A percentile compares a stretch with the other conserved stretches of the same genome.
phyloP scores from a whole-genome alignment of 805 yeast genomes.

The Kluyveromyces aestuarii region DNA sequence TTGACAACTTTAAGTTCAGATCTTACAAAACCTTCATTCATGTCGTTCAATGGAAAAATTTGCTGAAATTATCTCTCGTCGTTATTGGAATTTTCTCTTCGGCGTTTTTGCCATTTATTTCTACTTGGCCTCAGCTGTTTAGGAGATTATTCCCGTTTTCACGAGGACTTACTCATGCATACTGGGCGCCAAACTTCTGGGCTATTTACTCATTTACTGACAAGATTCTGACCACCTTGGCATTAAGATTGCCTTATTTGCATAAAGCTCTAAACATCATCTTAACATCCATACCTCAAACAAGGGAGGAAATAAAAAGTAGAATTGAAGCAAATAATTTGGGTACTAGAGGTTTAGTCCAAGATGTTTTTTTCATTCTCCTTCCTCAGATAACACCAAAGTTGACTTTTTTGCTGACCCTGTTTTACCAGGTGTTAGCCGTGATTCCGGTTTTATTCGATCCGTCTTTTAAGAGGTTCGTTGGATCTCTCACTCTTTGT shows the following conservation, averaged over 20 bases:
- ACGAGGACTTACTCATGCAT: slow-evolving; percentile 92
- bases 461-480: slow-evolving; percentile 69
- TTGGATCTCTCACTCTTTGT: slow-evolving; percentile 80
- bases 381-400: slow-evolving; percentile 75
- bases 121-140: slow-evolving; percentile 56
- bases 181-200: slow-evolving; percentile 99
- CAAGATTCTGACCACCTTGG: slow-evolving; percentile 45
- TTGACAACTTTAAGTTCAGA: slow-evolving; percentile 25
- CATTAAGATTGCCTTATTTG: slow-evolving; percentile 34
- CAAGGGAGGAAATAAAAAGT: slow-evolving; percentile 22
- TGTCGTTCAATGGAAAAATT: slow-evolving; percentile 44
- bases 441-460: slow-evolving; percentile 59
- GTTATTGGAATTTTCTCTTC: slow-evolving; percentile 52
- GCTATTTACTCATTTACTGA: slow-evolving; percentile 84
- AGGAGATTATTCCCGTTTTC: slow-evolving; percentile 83
- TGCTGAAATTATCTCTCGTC: slow-evolving; percentile 51
- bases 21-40: slow-evolving; percentile 27
- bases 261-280: slow-evolving; percentile 31
- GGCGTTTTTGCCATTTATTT: slow-evolving; percentile 75
- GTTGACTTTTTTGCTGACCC: slow-evolving; percentile 66
- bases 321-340: slow-evolving; percentile 29
- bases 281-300: slow-evolving; percentile 27
- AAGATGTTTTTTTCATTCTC: slow-evolving; percentile 75
- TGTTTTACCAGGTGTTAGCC: slow-evolving; percentile 78
- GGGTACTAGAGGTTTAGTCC: slow-evolving; percentile 81